phyloP scores from a whole-genome alignment of 306 rosid species.

The Glycine soja region DNA sequence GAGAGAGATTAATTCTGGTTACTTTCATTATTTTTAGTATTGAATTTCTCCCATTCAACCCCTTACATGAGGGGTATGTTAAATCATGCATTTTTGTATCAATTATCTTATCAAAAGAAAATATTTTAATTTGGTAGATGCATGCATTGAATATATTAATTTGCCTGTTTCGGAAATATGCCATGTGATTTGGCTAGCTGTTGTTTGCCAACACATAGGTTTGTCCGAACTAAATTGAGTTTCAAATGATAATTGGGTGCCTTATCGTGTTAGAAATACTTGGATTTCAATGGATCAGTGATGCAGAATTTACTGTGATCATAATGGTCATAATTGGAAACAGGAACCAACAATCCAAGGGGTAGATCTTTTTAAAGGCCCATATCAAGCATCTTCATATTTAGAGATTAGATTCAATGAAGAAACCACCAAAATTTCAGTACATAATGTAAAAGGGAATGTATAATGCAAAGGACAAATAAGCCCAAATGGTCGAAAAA shows the following conservation, averaged over 20 bases:
- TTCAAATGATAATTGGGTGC: slow-evolving; percentile 21
- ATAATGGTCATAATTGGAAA: neutral
- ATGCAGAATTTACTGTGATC: neutral
- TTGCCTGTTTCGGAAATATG: neutral
- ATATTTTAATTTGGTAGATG: neutral
- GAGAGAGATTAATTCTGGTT: too few relatives aligned
- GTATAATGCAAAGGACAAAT: neutral
- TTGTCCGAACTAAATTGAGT: neutral
- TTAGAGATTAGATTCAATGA: neutral
- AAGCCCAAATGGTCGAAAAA: slow-evolving; percentile 19
- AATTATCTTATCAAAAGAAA: neutral
- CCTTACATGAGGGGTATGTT: neutral
- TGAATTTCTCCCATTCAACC: neutral
- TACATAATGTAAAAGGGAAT: neutral
- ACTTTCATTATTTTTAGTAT: neutral
- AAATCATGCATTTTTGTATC: neutral
- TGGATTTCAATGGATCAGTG: neutral
- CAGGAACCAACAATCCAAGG: neutral
- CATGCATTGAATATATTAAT: neutral
- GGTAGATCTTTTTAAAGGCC: neutral
- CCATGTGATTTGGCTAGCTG: slow-evolving; percentile 45
- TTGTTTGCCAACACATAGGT: slow-evolving; percentile 2
- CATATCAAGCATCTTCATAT: neutral
- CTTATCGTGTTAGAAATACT: neutral
- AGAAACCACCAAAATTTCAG: slow-evolving; percentile 25